phyloP scores from a whole-genome alignment of 225 moss, liverwort and hornwort genomes.

The Polytrichum commune region DNA sequence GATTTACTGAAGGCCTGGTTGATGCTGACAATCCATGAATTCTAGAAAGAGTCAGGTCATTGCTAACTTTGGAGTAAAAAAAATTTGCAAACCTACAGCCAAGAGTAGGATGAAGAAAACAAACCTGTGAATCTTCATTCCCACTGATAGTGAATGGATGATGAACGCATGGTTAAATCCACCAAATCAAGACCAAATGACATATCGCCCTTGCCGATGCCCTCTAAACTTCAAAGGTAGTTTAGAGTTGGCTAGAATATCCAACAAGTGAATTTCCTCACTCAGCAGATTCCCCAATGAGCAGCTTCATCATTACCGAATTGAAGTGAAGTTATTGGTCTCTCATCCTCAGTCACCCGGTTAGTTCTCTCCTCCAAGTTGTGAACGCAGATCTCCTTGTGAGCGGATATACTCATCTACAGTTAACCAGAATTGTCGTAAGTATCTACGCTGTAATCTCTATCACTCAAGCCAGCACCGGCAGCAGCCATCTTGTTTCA shows the following conservation, averaged over 20 bases:
- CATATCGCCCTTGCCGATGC: constrained; percentile 84
- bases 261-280: constrained; percentile 95
- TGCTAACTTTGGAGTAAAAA: not conserved
- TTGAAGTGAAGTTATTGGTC: constrained; percentile 91
- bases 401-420: constrained; percentile 74
- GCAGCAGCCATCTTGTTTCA: not conserved
- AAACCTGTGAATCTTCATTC: constrained; percentile 99
- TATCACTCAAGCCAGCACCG: not conserved
- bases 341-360: constrained; percentile 87
- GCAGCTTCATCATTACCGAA: constrained; percentile 94
- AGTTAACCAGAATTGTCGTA: not conserved
- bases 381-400: constrained; percentile 87
- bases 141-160: constrained; percentile 83
- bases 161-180: constrained; percentile 75
- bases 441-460: not conserved
- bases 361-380: constrained; percentile 90
- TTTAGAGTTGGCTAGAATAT: constrained; percentile 74
- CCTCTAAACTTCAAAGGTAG: constrained; percentile 88
- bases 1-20: not conserved
- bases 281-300: constrained; percentile 88
- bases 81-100: not conserved
- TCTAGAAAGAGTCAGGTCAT: not conserved
- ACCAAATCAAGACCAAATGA: constrained; percentile 97
- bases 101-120: not conserved
- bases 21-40: not conserved